A percentile compares a stretch with the other conserved stretches of the same genome.
Conservation (phyloP, 768 basidiomycete genomes). For the Punctularia strigosozonata region DNA sequence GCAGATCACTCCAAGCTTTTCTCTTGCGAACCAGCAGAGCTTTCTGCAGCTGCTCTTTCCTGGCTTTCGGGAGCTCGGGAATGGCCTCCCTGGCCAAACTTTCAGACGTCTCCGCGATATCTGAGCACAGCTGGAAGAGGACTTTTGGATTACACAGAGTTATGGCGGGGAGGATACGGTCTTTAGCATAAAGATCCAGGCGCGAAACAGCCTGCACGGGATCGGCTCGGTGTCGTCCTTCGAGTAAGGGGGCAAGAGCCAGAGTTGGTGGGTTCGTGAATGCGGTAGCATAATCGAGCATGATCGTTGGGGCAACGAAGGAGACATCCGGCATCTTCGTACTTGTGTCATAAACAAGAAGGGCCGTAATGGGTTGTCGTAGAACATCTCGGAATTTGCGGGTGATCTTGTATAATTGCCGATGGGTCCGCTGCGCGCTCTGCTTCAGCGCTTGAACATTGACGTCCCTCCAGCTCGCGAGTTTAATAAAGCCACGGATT, state of each 20-base stretch:
- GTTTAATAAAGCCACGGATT: conserved; percentile 74
- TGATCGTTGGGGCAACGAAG: too few relatives aligned
- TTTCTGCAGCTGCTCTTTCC: conserved; percentile 54
- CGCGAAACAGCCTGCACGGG: conserved; percentile 10
- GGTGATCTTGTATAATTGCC: conserved; percentile 80
- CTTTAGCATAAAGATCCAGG: conserved; percentile 32
- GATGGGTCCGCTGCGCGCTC: conserved; percentile 84
- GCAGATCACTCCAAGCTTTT: conserved; percentile 81
- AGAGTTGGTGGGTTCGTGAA: too few relatives aligned
- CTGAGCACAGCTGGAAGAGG: conserved; percentile 35
- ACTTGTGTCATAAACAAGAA: conserved; percentile 16
- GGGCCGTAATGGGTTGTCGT: conserved; percentile 50
- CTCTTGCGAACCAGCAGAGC: conserved; percentile 71
- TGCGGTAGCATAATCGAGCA: too few relatives aligned
- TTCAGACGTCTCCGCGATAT: conserved; percentile 52
- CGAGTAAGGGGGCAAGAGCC: background rate
- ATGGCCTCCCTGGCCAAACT: conserved; percentile 38
- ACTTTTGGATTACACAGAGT: too few relatives aligned
- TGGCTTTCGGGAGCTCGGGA: conserved; percentile 33
- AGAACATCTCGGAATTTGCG: conserved; percentile 87
- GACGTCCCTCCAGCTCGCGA: conserved; percentile 97
- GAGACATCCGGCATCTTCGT: background rate
- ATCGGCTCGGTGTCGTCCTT: too few relatives aligned
- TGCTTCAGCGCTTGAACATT: conserved; percentile 90
- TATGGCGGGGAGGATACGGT: conserved; percentile 33